Evolutionary conservation across 2,329 filamentous ascomycete genomes (phyloP).

Genomic region (Sporothrix humicola): DNA sequence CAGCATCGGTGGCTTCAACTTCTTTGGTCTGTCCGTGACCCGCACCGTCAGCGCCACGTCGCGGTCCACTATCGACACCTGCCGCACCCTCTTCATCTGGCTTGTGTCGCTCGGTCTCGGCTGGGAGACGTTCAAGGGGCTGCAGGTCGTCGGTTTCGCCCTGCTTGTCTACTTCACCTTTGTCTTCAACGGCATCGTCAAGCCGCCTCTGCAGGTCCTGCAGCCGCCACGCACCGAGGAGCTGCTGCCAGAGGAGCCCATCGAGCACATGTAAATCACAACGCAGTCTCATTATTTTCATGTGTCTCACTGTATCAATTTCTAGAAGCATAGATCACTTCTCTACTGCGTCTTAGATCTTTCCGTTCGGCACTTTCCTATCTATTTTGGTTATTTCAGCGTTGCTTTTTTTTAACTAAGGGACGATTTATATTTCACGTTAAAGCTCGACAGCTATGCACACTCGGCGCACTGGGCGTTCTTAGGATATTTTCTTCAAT

Average conservation of each 20-base stretch:
- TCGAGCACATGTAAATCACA: constrained; percentile 65
- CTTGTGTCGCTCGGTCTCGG: constrained; percentile 88
- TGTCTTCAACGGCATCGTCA: constrained; percentile 92
- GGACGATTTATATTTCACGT: background rate
- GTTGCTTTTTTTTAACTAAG: background rate
- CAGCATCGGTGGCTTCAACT: constrained; percentile 99
- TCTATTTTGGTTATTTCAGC: background rate
- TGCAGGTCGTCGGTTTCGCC: constrained; percentile 87
- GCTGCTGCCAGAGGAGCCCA: constrained; percentile 80
- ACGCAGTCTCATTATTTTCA: too few relatives aligned
- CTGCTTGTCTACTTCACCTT: constrained; percentile 96
- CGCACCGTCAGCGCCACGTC: constrained; percentile 88
- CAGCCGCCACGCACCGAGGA: constrained; percentile 61
- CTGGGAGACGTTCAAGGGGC: constrained; percentile 98
- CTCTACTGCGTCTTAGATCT: background rate
- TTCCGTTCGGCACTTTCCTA: background rate
- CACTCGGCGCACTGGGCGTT: constrained; percentile 8
- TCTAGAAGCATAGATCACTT: background rate
- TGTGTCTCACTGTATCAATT: too few relatives aligned
- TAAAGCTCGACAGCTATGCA: background rate
- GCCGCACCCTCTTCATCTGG: constrained; percentile 98
- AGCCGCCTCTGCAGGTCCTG: constrained; percentile 69
- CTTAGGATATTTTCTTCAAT: constrained; percentile 5
- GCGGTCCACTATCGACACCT: constrained; percentile 95
- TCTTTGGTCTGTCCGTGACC: constrained; percentile 94